Evolutionary conservation across 495 filamentous ascomycete species (phyloP), one percentile per base, ranked within the genome.

Genomic region (Aspergillus sparsus): DNA sequence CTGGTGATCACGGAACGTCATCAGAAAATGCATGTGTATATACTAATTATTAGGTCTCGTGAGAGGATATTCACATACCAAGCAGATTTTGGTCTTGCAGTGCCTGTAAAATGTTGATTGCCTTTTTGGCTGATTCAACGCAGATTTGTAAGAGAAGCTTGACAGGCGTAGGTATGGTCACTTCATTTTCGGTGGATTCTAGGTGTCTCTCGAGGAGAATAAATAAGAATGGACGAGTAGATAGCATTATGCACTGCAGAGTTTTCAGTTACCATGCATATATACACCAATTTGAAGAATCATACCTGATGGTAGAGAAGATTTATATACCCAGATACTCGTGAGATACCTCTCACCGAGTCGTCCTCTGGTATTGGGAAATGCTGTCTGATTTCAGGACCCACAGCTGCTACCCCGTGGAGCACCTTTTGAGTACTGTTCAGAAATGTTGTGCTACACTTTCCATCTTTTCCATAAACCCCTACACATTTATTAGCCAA

Each of bases 271-370:
- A n/a, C 1, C 15, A 31, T 12, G n/a, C 21, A 27, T 21, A 0
- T 47, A 18, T 16, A 8, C 4, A 10, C 6, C 13, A 47, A 9
- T 6, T 1, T 5, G 7, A 21, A 11, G 2, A 15, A 12, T 39
- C 9, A 44, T 55, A 75, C 72, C 62, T 76, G 75, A 46, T 80
- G 77, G 49, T 80, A 74, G 35, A 76, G 67, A 13, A 80, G 68
- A 62, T 78, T 71, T 16, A 80, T 69, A 60, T 77, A 72, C 7
- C 75, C 77, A 7, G 76, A 74, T 32, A 71, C 65, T 41, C 76
- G 62, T 13, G 74, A 77, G 6, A 77, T 66, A 5, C 77, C 74
- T 37, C 66, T 77, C 2, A 59, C 53, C 11, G 66, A 35, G 13
- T 54, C 45, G 49, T 62, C 65, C 5, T 78, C 71, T 13, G 72